A percentile compares a stretch with the other conserved stretches of the same genome.
phyloP scores from a whole-genome alignment of 2,329 filamentous ascomycete species.

The Fusarium pseudonygamai region DNA sequence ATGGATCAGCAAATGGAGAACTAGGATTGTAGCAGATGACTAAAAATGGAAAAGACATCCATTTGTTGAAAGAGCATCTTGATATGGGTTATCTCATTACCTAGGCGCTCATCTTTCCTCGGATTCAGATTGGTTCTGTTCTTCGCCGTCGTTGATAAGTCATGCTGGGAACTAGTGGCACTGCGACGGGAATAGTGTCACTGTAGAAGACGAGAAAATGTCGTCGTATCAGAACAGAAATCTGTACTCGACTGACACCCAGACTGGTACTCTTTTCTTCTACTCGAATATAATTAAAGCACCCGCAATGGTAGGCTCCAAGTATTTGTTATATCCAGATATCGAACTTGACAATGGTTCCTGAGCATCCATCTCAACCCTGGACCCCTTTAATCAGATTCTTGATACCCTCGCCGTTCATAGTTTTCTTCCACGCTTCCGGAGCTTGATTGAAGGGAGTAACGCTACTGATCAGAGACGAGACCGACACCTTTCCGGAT shows the following conservation, averaged over 20 bases:
- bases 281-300: no score
- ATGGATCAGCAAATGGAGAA: background rate
- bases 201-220: background rate
- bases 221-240: background rate
- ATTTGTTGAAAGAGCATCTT: no score
- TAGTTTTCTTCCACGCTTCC: slow-evolving; percentile 86
- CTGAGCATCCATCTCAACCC: background rate
- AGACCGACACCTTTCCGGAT: slow-evolving; percentile 76
- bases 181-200: background rate
- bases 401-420: slow-evolving; percentile 80
- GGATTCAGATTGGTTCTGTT: background rate
- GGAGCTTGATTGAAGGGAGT: slow-evolving; percentile 74
- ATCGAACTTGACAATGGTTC: background rate
- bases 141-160: background rate
- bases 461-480: slow-evolving; percentile 78
- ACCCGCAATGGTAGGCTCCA: no score
- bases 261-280: background rate
- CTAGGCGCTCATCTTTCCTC: background rate
- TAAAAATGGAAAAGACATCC: no score
- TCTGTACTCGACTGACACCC: background rate
- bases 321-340: background rate
- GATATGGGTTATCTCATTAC: no score
- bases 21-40: background rate
- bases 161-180: background rate
- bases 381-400: slow-evolving; percentile 60